phyloP scores from a whole-genome alignment of 352 stramenopile genomes.

The Phytophthora kernoviae region DNA sequence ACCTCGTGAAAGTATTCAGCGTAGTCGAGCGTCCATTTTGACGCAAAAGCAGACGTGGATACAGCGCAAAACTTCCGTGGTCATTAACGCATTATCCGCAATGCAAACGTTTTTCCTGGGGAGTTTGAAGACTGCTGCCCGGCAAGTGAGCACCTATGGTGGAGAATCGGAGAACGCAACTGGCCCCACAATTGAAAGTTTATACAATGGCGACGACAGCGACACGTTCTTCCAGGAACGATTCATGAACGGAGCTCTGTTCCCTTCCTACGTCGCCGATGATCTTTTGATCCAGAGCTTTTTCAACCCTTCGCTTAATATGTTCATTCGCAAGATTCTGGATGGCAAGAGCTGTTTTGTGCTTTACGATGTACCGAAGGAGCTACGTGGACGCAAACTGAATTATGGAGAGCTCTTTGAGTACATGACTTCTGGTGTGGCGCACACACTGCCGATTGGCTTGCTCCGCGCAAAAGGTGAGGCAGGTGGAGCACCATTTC shows the following conservation, averaged over 20 bases:
- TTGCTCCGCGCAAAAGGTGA: conserved; percentile 65
- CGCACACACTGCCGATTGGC: conserved; percentile 79
- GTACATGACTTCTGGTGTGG: conserved; percentile 73
- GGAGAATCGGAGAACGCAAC: conserved; percentile 13
- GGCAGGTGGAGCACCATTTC: conserved; percentile 53
- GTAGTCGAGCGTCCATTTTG: conserved; percentile 34
- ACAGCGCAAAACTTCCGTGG: conserved; percentile 39
- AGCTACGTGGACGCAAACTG: conserved; percentile 47
- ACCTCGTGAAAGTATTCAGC: conserved; percentile 24
- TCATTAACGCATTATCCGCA: conserved; percentile 39
- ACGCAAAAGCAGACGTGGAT: conserved; percentile 48
- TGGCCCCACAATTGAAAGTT: conserved; percentile 28
- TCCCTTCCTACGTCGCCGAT: conserved; percentile 81
- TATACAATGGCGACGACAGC: conserved; percentile 55
- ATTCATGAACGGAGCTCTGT: conserved; percentile 84
- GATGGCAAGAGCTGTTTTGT: conserved; percentile 88
- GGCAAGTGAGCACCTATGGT: conserved; percentile 50
- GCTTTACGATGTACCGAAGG: conserved; percentile 73
- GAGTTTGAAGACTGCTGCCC: conserved; percentile 57
- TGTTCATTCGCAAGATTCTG: conserved; percentile 82
- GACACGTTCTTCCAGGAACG: conserved; percentile 87
- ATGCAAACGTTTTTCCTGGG: conserved; percentile 72
- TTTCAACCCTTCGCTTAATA: conserved; percentile 87
- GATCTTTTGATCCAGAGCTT: conserved; percentile 88
- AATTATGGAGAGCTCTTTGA: conserved; percentile 80